Conservation (phyloP, 2,329 filamentous ascomycete species). For the Fusarium goolgardi region DNA sequence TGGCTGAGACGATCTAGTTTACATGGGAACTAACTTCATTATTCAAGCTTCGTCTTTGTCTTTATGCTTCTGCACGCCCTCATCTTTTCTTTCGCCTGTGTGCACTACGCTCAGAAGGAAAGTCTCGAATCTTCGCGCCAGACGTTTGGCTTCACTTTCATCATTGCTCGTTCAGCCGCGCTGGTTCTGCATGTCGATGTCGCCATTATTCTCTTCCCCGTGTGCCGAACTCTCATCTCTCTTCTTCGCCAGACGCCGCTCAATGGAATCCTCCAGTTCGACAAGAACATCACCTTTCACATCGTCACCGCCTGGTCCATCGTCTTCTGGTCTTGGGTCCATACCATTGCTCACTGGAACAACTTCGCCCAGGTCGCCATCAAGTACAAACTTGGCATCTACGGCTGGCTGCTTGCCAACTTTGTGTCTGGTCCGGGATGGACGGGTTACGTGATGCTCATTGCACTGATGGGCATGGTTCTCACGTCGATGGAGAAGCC, state of each 20-base stretch:
- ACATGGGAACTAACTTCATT: background rate
- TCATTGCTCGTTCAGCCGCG: slow-evolving; percentile 80
- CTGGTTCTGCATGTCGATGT: slow-evolving; percentile 85
- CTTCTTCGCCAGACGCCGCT: slow-evolving; percentile 82
- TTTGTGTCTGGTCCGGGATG: slow-evolving; percentile 84
- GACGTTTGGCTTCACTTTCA: slow-evolving; percentile 79
- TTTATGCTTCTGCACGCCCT: slow-evolving; percentile 79
- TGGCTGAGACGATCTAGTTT: background rate
- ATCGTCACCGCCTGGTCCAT: slow-evolving; percentile 88
- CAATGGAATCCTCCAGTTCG: slow-evolving; percentile 88
- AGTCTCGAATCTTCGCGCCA: slow-evolving; percentile 73
- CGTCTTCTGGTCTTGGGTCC: slow-evolving; percentile 87
- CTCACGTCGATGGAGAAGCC: slow-evolving; percentile 81
- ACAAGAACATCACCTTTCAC: slow-evolving; percentile 91
- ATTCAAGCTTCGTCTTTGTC: slow-evolving; percentile 73
- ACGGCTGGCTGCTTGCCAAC: slow-evolving; percentile 81
- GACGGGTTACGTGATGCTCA: slow-evolving; percentile 87
- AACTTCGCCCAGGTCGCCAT: slow-evolving; percentile 83
- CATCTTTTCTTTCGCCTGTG: slow-evolving; percentile 82
- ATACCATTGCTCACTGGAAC: slow-evolving; percentile 88
- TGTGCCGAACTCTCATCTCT: slow-evolving; percentile 86
- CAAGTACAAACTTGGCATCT: slow-evolving; percentile 80
- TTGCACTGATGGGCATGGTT: slow-evolving; percentile 81
- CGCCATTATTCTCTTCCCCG: slow-evolving; percentile 81
- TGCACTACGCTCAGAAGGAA: slow-evolving; percentile 84